Evolutionary conservation across 2,329 filamentous ascomycete genomes (phyloP), one percentile per base, ranked within the genome.

Genomic region (Penicillium sp.): DNA sequence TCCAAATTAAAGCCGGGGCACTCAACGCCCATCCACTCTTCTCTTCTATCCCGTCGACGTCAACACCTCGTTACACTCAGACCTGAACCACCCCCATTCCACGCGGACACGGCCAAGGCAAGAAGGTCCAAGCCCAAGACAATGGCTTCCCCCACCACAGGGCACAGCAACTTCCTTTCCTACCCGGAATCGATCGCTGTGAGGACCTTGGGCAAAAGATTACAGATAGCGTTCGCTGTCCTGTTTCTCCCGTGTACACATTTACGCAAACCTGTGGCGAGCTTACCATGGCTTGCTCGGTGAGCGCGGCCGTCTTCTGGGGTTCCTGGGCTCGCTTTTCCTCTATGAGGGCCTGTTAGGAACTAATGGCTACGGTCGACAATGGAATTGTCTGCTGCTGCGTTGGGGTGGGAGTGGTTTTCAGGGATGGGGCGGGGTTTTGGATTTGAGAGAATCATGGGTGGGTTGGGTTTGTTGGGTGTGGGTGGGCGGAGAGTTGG

Each of bases 351-450:
- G 75, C 68, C 53, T 42, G 61, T 42, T 63, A 69, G 75, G 73
- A 76, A 76, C 75, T 70, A 79, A 79, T 77, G 77, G 76, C 77
- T 71, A 70, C 71, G 76, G 76, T 72, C 66, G 58, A 78, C 72
- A 77, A 61, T 35, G 20, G 48, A 5, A 15, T 28, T 57, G 60
- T 52, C 47, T 54, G 12, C 41, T 43, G 28, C 56, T 47, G 65
- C 57, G 53, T 41, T 59, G 41, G 52, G 55, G 48, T 39, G 37
- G 25, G 54, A 20, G 42, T 37, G 43, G 38, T 31, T 39, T 54
- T 7, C 39, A 54, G 50, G 39, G 38, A 54, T 54, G 42, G 52
- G 57, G 61, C 41, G 56, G 62, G 31, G 39, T 25, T 52, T 48
- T 37, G 38, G 52, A 14, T 55, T 42, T 28, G 51, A n/a, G 53